Base-by-base conservation (phyloP, 192 early-diverging fungal genomes). In the Linnemannia schmuckeri region DNA sequence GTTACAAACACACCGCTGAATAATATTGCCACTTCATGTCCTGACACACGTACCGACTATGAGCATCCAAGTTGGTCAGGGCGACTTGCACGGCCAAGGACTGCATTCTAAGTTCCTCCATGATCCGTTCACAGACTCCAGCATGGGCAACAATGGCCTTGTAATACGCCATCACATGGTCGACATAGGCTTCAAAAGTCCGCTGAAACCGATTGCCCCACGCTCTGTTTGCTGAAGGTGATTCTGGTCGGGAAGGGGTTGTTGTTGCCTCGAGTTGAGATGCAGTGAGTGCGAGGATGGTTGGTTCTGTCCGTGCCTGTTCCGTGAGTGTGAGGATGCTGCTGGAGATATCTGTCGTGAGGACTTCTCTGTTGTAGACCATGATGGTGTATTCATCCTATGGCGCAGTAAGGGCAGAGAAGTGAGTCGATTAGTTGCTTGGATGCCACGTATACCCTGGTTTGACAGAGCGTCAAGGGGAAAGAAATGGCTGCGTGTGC, bases 301-400 rank as follows among this genome's bases (percentile, higher is more conserved):
- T 55, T 10, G 88, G 82, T 46, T 89, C 82, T 18, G 82, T 47
- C 72, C 70, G 79, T 79, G 89, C 69, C 30, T 88, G 76, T 82
- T 92, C 91, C 38, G 82, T 82, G 13, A 92, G 70, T 17, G 87
- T 87, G n/a, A 80, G 44, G n/a, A 88, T 85, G 55, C 83, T 89
- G 68, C 85, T 83, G 8, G 85, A 82, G 37, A 82, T 87, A 6
- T 88, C 88, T 27, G 89, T 84, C 37, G 88, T 90, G 12, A 92
- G 82, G 72, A 90, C 88, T 44, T 92, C 88, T 22, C 91, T 78
- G 57, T 91, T 88, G 77, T 90, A 92, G 24, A 90, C 85, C 74
- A 90, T 89, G n/a, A 92, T 82, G 20, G 89, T 90, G 55, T 91
- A 91, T 72, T 92, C 90, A 57, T 91, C 87, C 91, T 92, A 76